Evolutionary conservation across 2,329 filamentous ascomycete species (phyloP).

Genomic region (Colletotrichum sidae): DNA sequence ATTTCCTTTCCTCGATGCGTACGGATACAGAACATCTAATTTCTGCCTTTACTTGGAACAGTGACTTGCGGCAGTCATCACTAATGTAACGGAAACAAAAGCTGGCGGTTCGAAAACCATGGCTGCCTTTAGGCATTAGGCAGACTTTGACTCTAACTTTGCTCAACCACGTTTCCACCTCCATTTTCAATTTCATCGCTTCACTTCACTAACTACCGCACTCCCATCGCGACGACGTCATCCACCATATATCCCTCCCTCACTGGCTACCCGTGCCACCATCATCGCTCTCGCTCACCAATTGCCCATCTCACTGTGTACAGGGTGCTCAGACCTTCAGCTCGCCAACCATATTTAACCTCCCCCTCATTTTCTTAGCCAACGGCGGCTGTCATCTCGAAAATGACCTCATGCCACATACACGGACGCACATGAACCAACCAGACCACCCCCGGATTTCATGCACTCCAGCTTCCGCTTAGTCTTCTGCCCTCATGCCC

Average conservation of each 20-base stretch:
- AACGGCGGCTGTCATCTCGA: slow-evolving; percentile 20
- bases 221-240: slow-evolving; percentile 34
- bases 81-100: too few species aligned
- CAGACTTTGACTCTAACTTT: background rate
- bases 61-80: too few species aligned
- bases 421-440: slow-evolving; percentile 15
- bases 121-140: too few species aligned
- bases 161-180: background rate
- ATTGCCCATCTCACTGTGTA: too few species aligned
- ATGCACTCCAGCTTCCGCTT: slow-evolving; percentile 23
- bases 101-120: too few species aligned
- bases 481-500: background rate
- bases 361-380: slow-evolving; percentile 16
- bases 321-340: background rate
- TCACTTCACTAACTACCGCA: background rate
- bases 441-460: slow-evolving; percentile 8
- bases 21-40: too few species aligned
- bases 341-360: background rate
- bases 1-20: too few species aligned
- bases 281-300: background rate
- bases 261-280: slow-evolving; percentile 6
- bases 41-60: too few species aligned
- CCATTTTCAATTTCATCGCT: background rate
- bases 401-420: slow-evolving; percentile 29
- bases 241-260: slow-evolving; percentile 32